Evolutionary conservation across 768 basidiomycete species (phyloP), one percentile per base, ranked within the genome.

Genomic region (Hortiboletus campestris): DNA sequence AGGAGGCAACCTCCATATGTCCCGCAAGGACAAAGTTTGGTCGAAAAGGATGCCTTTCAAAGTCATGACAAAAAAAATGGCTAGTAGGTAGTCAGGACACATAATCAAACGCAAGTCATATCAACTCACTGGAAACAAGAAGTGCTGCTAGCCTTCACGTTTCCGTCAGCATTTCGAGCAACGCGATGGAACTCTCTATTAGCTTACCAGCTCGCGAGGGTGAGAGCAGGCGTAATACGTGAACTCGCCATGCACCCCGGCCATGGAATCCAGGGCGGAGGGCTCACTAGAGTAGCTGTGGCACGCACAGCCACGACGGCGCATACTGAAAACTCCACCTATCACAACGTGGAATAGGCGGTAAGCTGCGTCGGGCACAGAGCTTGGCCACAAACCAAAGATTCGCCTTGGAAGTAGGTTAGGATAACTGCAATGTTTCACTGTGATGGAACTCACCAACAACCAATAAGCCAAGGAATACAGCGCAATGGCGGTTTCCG

Each of bases 141-240:
- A 67, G 58, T 16, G 58, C 56, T 22, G 16, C 42, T n/a, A 65
- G 10, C 65, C 65, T 68, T 52, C 9, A 47, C 1, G 2, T 25
- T 34, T 19, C 13, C 13, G 12, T 67, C 36, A 66, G 47, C 39
- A 1, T 36, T 32, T 5, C 28, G 14, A 39, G 20, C 5, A n/a
- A 17, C 9, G 17, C 10, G 7, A 45, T 8, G 2, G 17, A 39
- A 44, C 1, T 14, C 9, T 25, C 25, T 10, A 4, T 42, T 13
- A 6, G 13, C 65, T 51, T 39, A 67, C 65, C 65, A 67, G 22
- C 63, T 59, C n/a, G 48, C 50, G 25, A 67, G 63, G 7, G 63
- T 63, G 29, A 65, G 52, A 9, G 39, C 19, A n/a, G 63, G 63
- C 17, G 60, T 63, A 31, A 25, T 7, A 19, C 7, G 36, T 10